phyloP scores from a whole-genome alignment of 2,329 filamentous ascomycete genomes.

The Fusarium proliferatum region DNA sequence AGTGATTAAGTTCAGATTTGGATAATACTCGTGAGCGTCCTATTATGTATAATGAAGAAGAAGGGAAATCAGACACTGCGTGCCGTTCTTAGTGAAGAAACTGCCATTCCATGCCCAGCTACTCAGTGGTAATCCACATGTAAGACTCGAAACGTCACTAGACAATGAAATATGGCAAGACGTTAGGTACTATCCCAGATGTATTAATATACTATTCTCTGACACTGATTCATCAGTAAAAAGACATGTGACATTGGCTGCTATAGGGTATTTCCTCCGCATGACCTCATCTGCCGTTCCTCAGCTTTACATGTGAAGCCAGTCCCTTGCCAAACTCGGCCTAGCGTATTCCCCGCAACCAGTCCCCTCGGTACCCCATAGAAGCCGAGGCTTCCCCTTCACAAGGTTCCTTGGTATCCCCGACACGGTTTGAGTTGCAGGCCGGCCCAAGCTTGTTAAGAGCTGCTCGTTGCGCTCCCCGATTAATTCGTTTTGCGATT shows the following conservation, averaged over 20 bases:
- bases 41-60: background rate
- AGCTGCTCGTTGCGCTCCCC: constrained; percentile 35
- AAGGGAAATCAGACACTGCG: background rate
- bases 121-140: background rate
- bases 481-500: constrained; percentile 3
- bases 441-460: constrained; percentile 45
- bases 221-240: background rate
- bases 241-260: constrained; percentile 34
- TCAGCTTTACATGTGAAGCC: constrained; percentile 47
- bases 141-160: background rate
- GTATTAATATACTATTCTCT: background rate
- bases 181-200: constrained; percentile 10
- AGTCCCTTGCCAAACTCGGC: constrained; percentile 28
- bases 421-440: constrained; percentile 25
- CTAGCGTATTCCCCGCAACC: constrained; percentile 43
- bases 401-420: constrained; percentile 29
- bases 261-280: constrained; percentile 24
- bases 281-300: constrained; percentile 44
- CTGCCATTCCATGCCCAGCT: background rate
- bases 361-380: constrained; percentile 47
- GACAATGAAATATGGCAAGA: constrained; percentile 6
- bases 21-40: background rate
- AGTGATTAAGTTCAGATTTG: too few species aligned
- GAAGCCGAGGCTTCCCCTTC: constrained; percentile 48
- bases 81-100: background rate